These are phyloP conservation scores for Lotus japonicus DNA, from an alignment of 306 rosid genomes.

Conservation along the genomic window DNA sequence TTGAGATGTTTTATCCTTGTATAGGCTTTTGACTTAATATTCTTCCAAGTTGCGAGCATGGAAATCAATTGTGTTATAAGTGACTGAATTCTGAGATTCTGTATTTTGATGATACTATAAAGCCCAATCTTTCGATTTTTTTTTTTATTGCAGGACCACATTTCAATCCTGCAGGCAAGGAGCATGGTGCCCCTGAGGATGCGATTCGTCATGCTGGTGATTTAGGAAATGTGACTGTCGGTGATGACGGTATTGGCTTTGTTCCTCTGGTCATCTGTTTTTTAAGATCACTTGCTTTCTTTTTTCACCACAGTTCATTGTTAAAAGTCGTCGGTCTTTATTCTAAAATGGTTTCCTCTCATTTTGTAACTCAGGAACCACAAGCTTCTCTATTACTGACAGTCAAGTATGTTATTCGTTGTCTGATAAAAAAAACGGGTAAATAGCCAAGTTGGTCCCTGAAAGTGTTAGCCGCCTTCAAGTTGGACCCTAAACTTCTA, in stretches of 20 bases:
- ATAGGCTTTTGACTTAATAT: neutral
- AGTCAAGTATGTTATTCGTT: constrained; percentile 52
- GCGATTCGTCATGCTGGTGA: constrained; percentile 90
- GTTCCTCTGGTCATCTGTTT: neutral
- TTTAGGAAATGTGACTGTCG: constrained; percentile 80
- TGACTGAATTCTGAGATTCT: neutral
- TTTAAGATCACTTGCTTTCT: neutral
- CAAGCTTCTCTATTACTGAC: constrained; percentile 57
- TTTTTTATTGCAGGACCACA: constrained; percentile 55
- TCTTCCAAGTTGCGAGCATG: neutral
- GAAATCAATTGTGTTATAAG: neutral
- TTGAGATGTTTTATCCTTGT: neutral
- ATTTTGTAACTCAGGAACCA: constrained; percentile 56
- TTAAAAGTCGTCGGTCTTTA: neutral
- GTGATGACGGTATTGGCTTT: constrained; percentile 61
- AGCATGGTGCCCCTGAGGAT: constrained; percentile 88
- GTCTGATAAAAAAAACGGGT: too few species aligned
- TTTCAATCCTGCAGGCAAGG: constrained; percentile 70
- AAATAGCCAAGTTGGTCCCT: too few species aligned
- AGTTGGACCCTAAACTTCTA: too few species aligned
- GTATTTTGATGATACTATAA: neutral
- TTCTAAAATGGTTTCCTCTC: constrained; percentile 21
- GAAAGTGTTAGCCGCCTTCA: too few species aligned
- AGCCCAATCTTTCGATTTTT: neutral
- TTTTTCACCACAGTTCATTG: neutral